These are phyloP conservation scores for Penicillium steckii DNA, from an alignment of 495 filamentous ascomycete genomes.

Conservation along the genomic window DNA sequence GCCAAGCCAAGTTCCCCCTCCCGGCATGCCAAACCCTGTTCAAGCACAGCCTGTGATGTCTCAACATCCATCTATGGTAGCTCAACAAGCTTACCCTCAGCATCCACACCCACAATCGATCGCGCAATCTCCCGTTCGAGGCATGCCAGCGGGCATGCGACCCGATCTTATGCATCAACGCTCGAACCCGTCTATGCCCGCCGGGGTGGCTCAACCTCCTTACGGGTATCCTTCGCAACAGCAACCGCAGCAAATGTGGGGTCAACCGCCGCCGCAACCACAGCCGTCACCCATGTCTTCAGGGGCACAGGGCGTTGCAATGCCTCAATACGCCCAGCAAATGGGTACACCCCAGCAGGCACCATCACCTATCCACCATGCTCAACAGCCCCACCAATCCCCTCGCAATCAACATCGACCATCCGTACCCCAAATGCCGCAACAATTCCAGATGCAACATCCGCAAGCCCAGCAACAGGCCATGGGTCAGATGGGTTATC, in stretches of 20 bases:
- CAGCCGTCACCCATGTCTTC: slow-evolving; percentile 48
- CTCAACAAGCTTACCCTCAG: slow-evolving; percentile 33
- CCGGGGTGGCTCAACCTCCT: slow-evolving; percentile 36
- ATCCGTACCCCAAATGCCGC: slow-evolving; percentile 40
- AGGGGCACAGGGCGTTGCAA: slow-evolving; percentile 39
- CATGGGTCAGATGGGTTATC: slow-evolving; percentile 44
- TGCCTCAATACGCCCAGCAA: slow-evolving; percentile 47
- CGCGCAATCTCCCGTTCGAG: slow-evolving; percentile 44
- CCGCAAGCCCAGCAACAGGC: slow-evolving; percentile 61
- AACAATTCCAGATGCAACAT: slow-evolving; percentile 49
- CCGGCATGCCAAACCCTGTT: slow-evolving; percentile 37
- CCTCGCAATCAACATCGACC: slow-evolving; percentile 48
- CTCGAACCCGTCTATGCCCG: slow-evolving; percentile 40
- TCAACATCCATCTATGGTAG: slow-evolving; percentile 43
- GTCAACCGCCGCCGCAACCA: slow-evolving; percentile 54
- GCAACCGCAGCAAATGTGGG: slow-evolving; percentile 50
- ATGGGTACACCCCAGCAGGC: slow-evolving; percentile 40
- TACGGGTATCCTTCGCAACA: slow-evolving; percentile 51
- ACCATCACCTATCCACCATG: slow-evolving; percentile 43
- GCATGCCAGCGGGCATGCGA: slow-evolving; percentile 40
- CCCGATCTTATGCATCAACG: slow-evolving; percentile 49
- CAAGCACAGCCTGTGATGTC: slow-evolving; percentile 37
- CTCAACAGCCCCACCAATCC: slow-evolving; percentile 47
- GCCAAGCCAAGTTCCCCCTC: slow-evolving; percentile 38
- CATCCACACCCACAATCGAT: slow-evolving; percentile 41